phyloP scores from a whole-genome alignment of 306 rosid species.

The Sophora flavescens region DNA sequence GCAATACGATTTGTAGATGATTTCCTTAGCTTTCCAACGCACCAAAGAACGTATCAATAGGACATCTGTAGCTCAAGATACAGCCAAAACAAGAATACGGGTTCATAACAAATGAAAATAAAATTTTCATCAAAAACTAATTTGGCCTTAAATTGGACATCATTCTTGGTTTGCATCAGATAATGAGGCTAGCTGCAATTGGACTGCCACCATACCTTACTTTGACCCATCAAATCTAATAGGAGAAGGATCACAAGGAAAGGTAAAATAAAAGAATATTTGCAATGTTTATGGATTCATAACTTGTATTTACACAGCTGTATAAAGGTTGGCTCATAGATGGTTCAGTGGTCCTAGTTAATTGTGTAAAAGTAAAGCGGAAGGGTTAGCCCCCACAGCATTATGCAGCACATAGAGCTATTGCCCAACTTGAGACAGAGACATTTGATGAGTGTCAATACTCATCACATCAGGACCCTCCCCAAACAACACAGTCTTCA shows the following conservation, averaged over 20 bases:
- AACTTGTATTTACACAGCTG: conserved; percentile 51
- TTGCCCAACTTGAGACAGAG: conserved; percentile 79
- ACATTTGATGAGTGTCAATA: conserved; percentile 82
- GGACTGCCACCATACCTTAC: too few relatives aligned
- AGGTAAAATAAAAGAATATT: conserved; percentile 61
- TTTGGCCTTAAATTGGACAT: too few relatives aligned
- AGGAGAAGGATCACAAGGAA: conserved; percentile 76
- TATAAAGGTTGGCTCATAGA: conserved; percentile 80
- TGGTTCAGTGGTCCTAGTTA: conserved; percentile 74
- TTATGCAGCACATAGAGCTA: conserved; percentile 64
- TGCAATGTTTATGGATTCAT: conserved; percentile 28
- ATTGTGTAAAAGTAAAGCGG: conserved; percentile 67
- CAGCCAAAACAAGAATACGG: too few relatives aligned
- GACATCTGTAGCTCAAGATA: too few relatives aligned
- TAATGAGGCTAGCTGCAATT: too few relatives aligned
- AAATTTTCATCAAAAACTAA: too few relatives aligned
- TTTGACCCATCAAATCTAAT: conserved; percentile 66
- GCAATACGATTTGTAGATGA: too few relatives aligned
- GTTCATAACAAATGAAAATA: too few relatives aligned
- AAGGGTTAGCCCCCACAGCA: conserved; percentile 65
- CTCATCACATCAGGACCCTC: conserved; percentile 72
- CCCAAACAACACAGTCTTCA: conserved; percentile 67
- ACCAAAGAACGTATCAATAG: too few relatives aligned
- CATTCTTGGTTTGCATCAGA: too few relatives aligned
- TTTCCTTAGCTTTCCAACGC: too few relatives aligned